Conservation (phyloP, 2,329 filamentous ascomycete species). For the Anisogramma anomala region DNA sequence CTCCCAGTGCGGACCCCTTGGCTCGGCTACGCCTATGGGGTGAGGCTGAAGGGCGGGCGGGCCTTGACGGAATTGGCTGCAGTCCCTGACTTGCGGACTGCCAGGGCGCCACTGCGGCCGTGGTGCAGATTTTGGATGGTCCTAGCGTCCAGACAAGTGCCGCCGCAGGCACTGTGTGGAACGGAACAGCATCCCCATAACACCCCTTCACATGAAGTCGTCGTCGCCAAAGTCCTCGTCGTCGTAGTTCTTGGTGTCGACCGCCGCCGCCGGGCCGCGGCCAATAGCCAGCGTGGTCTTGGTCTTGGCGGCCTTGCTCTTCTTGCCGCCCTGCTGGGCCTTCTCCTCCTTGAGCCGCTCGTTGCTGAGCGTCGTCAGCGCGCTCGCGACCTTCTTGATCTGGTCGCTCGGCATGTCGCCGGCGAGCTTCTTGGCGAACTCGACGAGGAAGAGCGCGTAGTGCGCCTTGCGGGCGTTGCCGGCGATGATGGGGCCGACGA, state of each 20-base stretch:
- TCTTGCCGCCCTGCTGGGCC: conserved; percentile 89
- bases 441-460: conserved; percentile 80
- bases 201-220: conserved; percentile 13
- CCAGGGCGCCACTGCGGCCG: not conserved
- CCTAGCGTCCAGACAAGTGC: not conserved
- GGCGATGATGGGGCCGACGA: conserved; percentile 66
- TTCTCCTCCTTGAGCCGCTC: conserved; percentile 99
- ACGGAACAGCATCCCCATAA: not conserved
- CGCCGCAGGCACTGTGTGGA: not conserved
- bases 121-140: not conserved
- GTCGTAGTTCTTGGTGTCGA: conserved; percentile 64
- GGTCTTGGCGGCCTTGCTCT: conserved; percentile 90
- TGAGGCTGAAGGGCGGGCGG: not conserved
- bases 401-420: conserved; percentile 84
- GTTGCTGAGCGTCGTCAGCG: conserved; percentile 80
- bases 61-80: not conserved
- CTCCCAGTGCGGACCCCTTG: not conserved
- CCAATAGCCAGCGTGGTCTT: conserved; percentile 70
- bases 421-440: conserved; percentile 76
- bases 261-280: conserved; percentile 37
- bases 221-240: conserved; percentile 73
- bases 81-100: not conserved
- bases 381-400: conserved; percentile 90
- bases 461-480: conserved; percentile 76
- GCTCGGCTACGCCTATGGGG: not conserved